Evolutionary conservation across 2,329 filamentous ascomycete genomes (phyloP), one percentile per base, ranked within the genome.

Genomic region (Colletotrichum chrysophilum): DNA sequence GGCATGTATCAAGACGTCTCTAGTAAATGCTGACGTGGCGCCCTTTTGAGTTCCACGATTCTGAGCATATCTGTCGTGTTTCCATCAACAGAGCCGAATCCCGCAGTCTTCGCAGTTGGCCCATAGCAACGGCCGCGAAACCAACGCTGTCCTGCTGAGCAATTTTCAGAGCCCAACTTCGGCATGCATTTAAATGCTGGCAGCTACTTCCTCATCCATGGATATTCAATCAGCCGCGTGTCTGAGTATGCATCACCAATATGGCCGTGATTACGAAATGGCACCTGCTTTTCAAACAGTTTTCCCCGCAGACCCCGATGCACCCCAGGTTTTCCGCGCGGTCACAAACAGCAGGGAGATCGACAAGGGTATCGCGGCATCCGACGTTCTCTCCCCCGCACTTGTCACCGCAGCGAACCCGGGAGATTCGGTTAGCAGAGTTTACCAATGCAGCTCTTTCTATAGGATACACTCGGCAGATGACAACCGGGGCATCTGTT

Each of bases 81-180:
- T 13, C n/a, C n/a, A 21, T 21, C n/a, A 21, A 52, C 4, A 13
- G n/a, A 52, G n/a, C 43, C 43, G 43, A 52, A 52, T 7, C 10
- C 1, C 43, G 5, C n/a, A 48, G 43, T 13, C 0, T 48, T n/a
- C 6, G 0, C 13, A 0, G n/a, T 4, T 48, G 43, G n/a, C n/a
- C n/a, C n/a, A 52, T 7, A 1, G 18, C 43, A 21, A 48, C 43
- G 1, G 0, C 43, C 10, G 43, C 43, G 21, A 0, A 52, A 0
- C 6, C 10, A 0, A 21, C n/a, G n/a, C n/a, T 0, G n/a, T 52
- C 0, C 43, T 21, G n/a, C n/a, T 0, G n/a, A 21, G 10, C n/a
- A 7, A 21, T 1, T 0, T 52, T 1, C 43, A 52, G 43, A 1
- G 0, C 10, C 43, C 43, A 52, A 0, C n/a, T 52, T 52, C 0